These are phyloP conservation scores for Ogataea haglerorum DNA, from an alignment of 805 yeast genomes.

Conservation along the genomic window DNA sequence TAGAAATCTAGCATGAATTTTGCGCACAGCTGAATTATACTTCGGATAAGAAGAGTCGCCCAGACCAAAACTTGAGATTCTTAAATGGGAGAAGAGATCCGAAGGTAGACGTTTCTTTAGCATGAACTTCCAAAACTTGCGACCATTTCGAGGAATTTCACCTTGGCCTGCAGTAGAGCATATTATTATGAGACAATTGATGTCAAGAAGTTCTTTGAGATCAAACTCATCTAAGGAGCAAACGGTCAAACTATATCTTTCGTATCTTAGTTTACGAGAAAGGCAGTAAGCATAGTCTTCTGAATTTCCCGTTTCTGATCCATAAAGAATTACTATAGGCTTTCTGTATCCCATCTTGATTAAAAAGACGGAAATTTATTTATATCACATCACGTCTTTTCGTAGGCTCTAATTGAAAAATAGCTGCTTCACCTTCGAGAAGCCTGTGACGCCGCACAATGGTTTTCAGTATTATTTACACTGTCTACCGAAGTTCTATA, in stretches of 20 bases:
- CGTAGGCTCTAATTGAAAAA: too few relatives aligned
- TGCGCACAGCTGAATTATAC: constrained; percentile 83
- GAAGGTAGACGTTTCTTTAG: constrained; percentile 60
- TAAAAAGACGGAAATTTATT: background rate
- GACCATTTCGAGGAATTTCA: constrained; percentile 76
- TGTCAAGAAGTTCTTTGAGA: constrained; percentile 48
- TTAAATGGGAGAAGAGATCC: constrained; percentile 57
- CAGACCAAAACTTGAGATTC: constrained; percentile 75
- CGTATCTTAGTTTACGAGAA: constrained; percentile 51
- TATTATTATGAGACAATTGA: constrained; percentile 48
- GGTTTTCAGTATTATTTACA: background rate
- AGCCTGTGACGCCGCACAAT: too few relatives aligned
- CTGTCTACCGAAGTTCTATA: constrained; percentile 47
- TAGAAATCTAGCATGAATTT: constrained; percentile 69
- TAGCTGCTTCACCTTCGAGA: too few relatives aligned
- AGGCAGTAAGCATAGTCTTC: constrained; percentile 76
- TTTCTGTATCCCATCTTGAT: constrained; percentile 19
- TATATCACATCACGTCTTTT: background rate
- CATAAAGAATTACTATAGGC: constrained; percentile 64
- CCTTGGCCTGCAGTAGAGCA: constrained; percentile 97
- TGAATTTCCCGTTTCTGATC: constrained; percentile 91
- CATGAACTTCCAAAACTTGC: constrained; percentile 70
- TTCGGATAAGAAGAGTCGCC: constrained; percentile 93
- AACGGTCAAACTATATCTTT: constrained; percentile 46
- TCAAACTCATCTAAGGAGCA: constrained; percentile 60